Evolutionary conservation across 495 filamentous ascomycete genomes (phyloP).

Genomic region (Penicillium paradoxum): DNA sequence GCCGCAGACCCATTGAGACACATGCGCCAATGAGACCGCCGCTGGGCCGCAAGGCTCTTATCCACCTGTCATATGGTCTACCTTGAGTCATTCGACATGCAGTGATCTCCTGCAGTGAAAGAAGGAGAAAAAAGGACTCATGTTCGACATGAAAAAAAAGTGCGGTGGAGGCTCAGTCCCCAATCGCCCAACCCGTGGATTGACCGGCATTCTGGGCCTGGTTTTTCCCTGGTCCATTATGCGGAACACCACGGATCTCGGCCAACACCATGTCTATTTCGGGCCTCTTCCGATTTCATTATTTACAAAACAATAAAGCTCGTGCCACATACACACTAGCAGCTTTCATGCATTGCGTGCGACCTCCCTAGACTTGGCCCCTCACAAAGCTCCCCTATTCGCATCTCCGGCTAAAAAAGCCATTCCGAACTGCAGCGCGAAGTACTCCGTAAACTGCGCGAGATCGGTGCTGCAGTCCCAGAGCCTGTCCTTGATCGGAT

Average conservation of each 20-base stretch:
- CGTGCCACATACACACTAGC: constrained; percentile 1
- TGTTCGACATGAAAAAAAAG: not conserved
- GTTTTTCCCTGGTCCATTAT: not conserved
- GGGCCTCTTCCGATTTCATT: not conserved
- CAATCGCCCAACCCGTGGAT: not conserved
- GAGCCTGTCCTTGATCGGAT: too few species aligned
- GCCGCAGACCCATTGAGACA: not conserved
- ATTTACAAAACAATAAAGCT: constrained; percentile 1
- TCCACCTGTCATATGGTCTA: constrained; percentile 5
- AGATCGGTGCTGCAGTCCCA: too few species aligned
- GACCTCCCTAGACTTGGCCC: not conserved
- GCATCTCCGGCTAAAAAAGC: not conserved
- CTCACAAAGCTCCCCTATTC: not conserved
- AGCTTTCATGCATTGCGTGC: not conserved
- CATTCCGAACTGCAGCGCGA: not conserved
- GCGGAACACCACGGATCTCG: not conserved
- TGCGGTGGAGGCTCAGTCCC: not conserved
- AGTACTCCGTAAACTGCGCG: too few species aligned
- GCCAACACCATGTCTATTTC: not conserved
- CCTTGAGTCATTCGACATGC: constrained; percentile 2
- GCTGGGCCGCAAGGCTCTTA: not conserved
- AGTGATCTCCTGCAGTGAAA: not conserved
- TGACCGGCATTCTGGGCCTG: not conserved
- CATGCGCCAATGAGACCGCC: not conserved
- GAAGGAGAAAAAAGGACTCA: not conserved